Evolutionary conservation across 2,329 filamentous ascomycete species (phyloP), one percentile per base, ranked within the genome.

Genomic region (Venturia aucupariae): DNA sequence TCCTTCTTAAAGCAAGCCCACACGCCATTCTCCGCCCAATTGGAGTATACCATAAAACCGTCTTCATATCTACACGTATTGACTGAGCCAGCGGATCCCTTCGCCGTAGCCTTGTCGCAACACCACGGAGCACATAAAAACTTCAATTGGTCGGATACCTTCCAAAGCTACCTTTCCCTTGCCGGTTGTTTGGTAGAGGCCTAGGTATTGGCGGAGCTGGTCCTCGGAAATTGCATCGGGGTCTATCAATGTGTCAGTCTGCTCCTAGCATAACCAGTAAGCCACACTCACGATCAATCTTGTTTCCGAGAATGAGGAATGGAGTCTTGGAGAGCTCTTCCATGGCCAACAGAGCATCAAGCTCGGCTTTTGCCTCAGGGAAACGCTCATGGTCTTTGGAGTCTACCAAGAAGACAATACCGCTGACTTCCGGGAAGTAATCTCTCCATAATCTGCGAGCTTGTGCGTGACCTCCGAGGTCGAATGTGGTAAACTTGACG

Each of bases 351-450:
- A 65, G 48, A 10, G 76, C 92, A 74, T 99, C 94, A 68, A 99
- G 89, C 82, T 99, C 94, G 72, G 90, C 93, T 82, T 97, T 97
- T 74, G 92, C 90, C 82, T 99, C 94, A 72, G 84, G 77, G 76
- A 99, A 90, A 70, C 94, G 91, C 81, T 97, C 93, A 78, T 91
- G 89, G 79, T 99, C 94, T 81, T 96, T 96, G 72, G 94, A 92
- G 73, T 99, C 94, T 71, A 99, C 90, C 65, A 97, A 88, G 84
- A 97, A 99, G 71, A 99, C 92, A 70, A 93, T 92, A 64, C 90
- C 92, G 77, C 88, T 92, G 68, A 96, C 92, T 81, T 96, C 92
- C 71, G 92, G 92, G 84, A 96, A 96, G 80, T 96, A 96, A 75
- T 96, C 92, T 77, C 92, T 93, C 92, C 92, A 96, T 71, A 96